These are phyloP conservation scores for Alternaria gaisen DNA, from an alignment of 2,329 filamentous ascomycete genomes.

Conservation along the genomic window DNA sequence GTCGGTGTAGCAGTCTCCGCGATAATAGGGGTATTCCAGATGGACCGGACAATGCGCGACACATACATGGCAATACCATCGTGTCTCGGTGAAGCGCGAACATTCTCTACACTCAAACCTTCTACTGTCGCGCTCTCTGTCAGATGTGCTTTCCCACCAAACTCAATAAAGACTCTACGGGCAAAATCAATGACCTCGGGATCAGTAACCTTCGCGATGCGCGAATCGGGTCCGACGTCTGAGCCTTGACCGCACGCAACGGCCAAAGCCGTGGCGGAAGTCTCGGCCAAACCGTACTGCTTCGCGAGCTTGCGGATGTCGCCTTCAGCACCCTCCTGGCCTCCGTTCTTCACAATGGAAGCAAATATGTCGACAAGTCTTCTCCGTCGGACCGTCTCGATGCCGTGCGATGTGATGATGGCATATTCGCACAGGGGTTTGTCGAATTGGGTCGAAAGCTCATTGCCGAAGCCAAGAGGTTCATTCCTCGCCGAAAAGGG, in stretches of 20 bases:
- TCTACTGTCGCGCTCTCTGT: constrained; percentile 77
- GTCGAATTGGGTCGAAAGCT: constrained; percentile 96
- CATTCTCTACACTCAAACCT: constrained; percentile 76
- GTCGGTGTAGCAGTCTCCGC: constrained; percentile 62
- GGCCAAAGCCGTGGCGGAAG: constrained; percentile 87
- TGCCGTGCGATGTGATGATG: constrained; percentile 87
- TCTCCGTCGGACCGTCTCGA: constrained; percentile 84
- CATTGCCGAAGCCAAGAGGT: constrained; percentile 85
- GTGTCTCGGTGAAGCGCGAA: constrained; percentile 87
- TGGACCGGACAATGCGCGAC: constrained; percentile 82
- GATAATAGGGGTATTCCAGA: constrained; percentile 86
- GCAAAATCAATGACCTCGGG: constrained; percentile 86
- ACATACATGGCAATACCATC: constrained; percentile 89
- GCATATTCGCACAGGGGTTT: constrained; percentile 82
- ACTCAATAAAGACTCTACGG: constrained; percentile 87
- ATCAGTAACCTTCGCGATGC: constrained; percentile 76
- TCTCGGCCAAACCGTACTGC: constrained; percentile 87
- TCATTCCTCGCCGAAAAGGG: constrained; percentile 71
- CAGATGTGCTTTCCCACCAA: constrained; percentile 85
- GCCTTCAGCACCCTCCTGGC: constrained; percentile 80
- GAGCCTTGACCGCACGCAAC: constrained; percentile 94
- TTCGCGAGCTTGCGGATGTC: constrained; percentile 86
- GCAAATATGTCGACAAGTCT: constrained; percentile 93
- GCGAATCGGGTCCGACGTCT: constrained; percentile 76
- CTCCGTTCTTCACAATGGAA: constrained; percentile 76